Evolutionary conservation across 495 filamentous ascomycete species (phyloP).

Genomic region (Aspergillus asperescens): DNA sequence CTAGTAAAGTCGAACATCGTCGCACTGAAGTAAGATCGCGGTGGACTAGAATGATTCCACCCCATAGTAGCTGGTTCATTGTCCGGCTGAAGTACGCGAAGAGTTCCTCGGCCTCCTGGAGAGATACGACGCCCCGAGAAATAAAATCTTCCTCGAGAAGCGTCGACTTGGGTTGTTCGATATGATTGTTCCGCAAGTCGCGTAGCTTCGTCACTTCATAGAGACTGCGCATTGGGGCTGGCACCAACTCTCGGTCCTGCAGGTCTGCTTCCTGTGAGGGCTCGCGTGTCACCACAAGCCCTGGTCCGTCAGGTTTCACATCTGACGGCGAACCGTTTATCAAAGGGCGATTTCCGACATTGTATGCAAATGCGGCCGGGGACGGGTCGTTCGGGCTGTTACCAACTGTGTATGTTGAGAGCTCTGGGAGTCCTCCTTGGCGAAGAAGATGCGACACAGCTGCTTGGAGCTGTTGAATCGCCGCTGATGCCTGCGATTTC

Average conservation of each 20-base stretch:
- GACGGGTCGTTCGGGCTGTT: conserved; percentile 25
- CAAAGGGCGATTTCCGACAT: conserved; percentile 24
- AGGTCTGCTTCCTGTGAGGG: conserved; percentile 48
- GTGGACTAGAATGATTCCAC: conserved; percentile 50
- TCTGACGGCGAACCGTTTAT: conserved; percentile 25
- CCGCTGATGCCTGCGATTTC: conserved; percentile 40
- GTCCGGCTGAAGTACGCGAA: conserved; percentile 50
- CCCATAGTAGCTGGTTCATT: conserved; percentile 53
- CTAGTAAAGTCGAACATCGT: conserved; percentile 44
- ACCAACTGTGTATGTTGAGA: conserved; percentile 34
- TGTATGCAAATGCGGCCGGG: conserved; percentile 30
- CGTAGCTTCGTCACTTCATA: conserved; percentile 57
- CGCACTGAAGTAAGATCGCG: conserved; percentile 46
- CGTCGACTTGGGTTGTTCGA: conserved; percentile 41
- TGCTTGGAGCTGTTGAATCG: conserved; percentile 39
- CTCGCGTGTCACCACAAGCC: conserved; percentile 43
- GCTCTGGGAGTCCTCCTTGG: conserved; percentile 36
- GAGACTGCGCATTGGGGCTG: conserved; percentile 54
- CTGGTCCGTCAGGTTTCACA: conserved; percentile 28
- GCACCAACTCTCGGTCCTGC: conserved; percentile 44
- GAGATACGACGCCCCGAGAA: conserved; percentile 41
- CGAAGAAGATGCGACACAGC: conserved; percentile 43
- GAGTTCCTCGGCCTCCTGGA: conserved; percentile 47
- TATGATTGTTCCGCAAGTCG: conserved; percentile 44
- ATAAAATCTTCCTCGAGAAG: conserved; percentile 51